Percentiles rank a stretch among this genome's conserved stretches.
Evolutionary conservation across 2,329 filamentous ascomycete genomes (phyloP).

Genomic region (Beauveria asiatica): DNA sequence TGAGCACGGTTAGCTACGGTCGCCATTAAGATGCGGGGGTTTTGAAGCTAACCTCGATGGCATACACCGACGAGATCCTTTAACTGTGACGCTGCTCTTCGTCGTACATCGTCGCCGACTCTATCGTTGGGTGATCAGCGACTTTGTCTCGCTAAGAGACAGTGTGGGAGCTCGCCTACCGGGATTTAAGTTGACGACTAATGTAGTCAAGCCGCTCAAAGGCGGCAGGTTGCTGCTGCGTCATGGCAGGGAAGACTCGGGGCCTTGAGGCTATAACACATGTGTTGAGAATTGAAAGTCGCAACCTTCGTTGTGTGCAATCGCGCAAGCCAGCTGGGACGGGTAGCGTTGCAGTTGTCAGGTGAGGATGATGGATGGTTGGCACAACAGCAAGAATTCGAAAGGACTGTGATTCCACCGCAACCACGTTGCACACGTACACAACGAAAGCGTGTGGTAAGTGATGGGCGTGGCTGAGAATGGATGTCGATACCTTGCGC

Average conservation of each 20-base stretch:
- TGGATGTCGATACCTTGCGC: not conserved
- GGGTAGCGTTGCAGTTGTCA: not conserved
- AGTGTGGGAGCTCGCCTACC: slow-evolving; percentile 27
- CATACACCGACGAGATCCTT: slow-evolving; percentile 46
- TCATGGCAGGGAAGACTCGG: slow-evolving; percentile 23
- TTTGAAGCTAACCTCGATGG: slow-evolving; percentile 40
- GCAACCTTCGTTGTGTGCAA: not conserved
- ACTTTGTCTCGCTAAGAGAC: not conserved
- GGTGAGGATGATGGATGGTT: not conserved
- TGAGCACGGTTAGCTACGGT: not conserved
- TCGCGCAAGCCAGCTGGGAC: not conserved
- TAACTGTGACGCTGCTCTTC: slow-evolving; percentile 44
- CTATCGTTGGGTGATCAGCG: slow-evolving; percentile 15
- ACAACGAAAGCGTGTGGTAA: not conserved
- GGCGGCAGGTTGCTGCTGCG: slow-evolving; percentile 42
- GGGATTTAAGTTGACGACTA: slow-evolving; percentile 46
- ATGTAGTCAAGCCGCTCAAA: slow-evolving; percentile 47
- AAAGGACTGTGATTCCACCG: not conserved
- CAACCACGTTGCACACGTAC: slow-evolving; percentile 1
- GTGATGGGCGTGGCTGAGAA: not conserved
- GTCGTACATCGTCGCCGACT: slow-evolving; percentile 39
- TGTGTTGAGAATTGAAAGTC: not conserved
- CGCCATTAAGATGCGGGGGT: not conserved
- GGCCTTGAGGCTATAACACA: not conserved
- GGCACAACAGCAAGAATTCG: not conserved